A percentile compares a stretch with the other conserved stretches of the same genome.
These are phyloP conservation scores for Vigna reflexopilosa DNA, from an alignment of 306 rosid genomes.

Conservation along the genomic window DNA sequence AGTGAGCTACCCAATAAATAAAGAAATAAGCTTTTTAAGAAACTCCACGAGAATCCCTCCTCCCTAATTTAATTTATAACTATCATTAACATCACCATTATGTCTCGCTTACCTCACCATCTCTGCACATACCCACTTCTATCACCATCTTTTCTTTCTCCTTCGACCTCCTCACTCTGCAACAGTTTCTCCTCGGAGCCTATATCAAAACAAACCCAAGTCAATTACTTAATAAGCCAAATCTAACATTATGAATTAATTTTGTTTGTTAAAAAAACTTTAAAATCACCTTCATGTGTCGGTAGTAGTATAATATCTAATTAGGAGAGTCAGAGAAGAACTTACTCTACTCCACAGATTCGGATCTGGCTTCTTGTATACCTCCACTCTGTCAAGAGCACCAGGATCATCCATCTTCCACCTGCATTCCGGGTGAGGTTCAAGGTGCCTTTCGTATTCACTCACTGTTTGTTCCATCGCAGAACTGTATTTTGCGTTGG, in stretches of 20 bases:
- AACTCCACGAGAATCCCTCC: conserved; percentile 41
- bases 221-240: neutral
- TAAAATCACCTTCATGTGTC: neutral
- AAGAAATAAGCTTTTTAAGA: conserved; percentile 48
- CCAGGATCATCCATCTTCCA: conserved; percentile 90
- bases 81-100: conserved; percentile 26
- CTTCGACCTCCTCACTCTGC: conserved; percentile 65
- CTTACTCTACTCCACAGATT: conserved; percentile 92
- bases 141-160: conserved; percentile 68
- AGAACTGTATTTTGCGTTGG: conserved; percentile 55
- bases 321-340: conserved; percentile 25
- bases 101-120: conserved; percentile 76
- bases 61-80: conserved; percentile 23
- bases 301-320: neutral
- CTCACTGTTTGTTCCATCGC: conserved; percentile 59
- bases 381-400: conserved; percentile 59
- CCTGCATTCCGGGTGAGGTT: conserved; percentile 74
- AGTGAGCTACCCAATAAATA: conserved; percentile 50
- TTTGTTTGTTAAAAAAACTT: neutral
- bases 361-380: conserved; percentile 81
- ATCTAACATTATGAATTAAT: neutral
- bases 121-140: conserved; percentile 79
- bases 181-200: conserved; percentile 97
- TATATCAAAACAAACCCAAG: conserved; percentile 39
- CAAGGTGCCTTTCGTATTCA: conserved; percentile 71